These are phyloP conservation scores for Dendrobium nobile DNA, from an alignment of 106 monocot species.

Conservation along the genomic window DNA sequence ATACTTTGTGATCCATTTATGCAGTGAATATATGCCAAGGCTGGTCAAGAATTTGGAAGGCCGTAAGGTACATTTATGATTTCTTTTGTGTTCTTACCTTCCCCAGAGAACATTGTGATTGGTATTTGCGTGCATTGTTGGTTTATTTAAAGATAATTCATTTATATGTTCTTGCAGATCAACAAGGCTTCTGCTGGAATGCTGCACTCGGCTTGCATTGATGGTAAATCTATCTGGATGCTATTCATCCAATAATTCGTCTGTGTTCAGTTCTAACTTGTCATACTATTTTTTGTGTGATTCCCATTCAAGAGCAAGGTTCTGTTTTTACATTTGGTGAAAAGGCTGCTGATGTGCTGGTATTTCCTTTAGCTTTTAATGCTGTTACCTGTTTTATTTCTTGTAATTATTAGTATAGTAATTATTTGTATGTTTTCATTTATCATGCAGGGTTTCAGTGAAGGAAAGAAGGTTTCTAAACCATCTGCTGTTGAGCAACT, in stretches of 20 bases:
- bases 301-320: constrained; percentile 54
- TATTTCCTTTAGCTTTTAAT: constrained; percentile 11
- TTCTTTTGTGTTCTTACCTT: not conserved
- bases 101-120: not conserved
- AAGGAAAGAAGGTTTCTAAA: constrained; percentile 38
- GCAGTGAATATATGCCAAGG: constrained; percentile 99
- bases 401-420: not conserved
- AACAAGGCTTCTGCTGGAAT: constrained; percentile 80
- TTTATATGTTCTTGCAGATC: constrained; percentile 36
- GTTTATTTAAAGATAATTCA: constrained; percentile 6
- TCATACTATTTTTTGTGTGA: constrained; percentile 5
- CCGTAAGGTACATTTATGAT: constrained; percentile 48
- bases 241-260: not conserved
- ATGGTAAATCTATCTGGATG: constrained; percentile 47
- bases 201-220: constrained; percentile 84
- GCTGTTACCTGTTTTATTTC: not conserved
- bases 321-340: constrained; percentile 82
- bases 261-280: not conserved
- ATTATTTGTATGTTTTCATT: not conserved
- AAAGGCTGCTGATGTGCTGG: constrained; percentile 47
- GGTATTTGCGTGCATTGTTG: not conserved
- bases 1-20: constrained; percentile 62
- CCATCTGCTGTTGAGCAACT: constrained; percentile 52
- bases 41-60: constrained; percentile 84
- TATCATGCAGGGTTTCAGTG: constrained; percentile 53